Conservation (phyloP, 768 basidiomycete genomes). For the Coprinopsis marcescibilis region DNA sequence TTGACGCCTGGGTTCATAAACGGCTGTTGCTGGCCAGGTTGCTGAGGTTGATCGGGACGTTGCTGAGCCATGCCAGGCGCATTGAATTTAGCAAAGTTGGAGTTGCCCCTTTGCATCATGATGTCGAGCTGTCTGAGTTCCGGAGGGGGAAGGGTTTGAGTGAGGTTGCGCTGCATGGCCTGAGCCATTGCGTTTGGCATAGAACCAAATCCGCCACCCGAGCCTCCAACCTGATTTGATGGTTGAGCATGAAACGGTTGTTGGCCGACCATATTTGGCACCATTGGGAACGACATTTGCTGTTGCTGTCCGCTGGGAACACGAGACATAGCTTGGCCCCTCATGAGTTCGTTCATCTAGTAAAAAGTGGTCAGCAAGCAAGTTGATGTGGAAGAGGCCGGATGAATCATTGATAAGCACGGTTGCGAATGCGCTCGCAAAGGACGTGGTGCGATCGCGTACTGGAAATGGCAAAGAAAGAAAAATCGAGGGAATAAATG, state of each 20-base stretch:
- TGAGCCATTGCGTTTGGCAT: constrained; percentile 25
- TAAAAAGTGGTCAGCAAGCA: constrained; percentile 5
- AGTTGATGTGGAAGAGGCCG: constrained; percentile 13
- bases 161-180: constrained; percentile 14
- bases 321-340: constrained; percentile 36
- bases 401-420: constrained; percentile 19
- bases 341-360: constrained; percentile 41
- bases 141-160: constrained; percentile 23
- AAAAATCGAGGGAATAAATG: background rate
- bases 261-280: constrained; percentile 18
- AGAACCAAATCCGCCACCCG: constrained; percentile 33
- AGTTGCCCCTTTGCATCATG: constrained; percentile 40
- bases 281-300: constrained; percentile 38
- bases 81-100: constrained; percentile 29
- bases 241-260: constrained; percentile 30
- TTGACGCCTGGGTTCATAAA: constrained; percentile 29
- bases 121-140: constrained; percentile 39
- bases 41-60: constrained; percentile 25
- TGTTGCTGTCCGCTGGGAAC: constrained; percentile 36
- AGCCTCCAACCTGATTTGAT: constrained; percentile 31
- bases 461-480: constrained; percentile 15
- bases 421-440: constrained; percentile 17
- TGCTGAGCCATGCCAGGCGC: constrained; percentile 26
- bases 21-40: constrained; percentile 25
- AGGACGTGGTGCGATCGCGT: constrained; percentile 12